Evolutionary conservation across 805 yeast species (phyloP), one percentile per base, ranked within the genome.

Genomic region (Metschnikowia dekortorum): DNA sequence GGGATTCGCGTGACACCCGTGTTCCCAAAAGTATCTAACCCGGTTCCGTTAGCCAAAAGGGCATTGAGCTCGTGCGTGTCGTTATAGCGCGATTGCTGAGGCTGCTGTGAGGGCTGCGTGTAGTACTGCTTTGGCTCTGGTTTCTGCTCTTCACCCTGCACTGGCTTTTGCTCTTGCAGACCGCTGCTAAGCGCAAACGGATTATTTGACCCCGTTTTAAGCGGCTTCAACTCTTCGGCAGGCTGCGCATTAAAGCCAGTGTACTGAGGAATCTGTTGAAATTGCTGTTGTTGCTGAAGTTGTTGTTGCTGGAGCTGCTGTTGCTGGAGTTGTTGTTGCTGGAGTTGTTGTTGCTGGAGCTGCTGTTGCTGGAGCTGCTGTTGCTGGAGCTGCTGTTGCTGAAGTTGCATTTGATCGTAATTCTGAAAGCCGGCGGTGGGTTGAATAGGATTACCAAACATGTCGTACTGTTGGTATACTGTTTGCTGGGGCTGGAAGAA

Each of bases 21-120:
- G 67, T 89, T 89, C 65, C 96, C 96, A 67, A 88, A 94, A 0
- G 97, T 91, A 70, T 91, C 99, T 50, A 89, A 75, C 32, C 96
- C 97, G 0, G 96, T 88, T 30, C 96, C 97, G 40, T 82, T 80
- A 10, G 94, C 89, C 56, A 92, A 73, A 48, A 91, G 74, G 48
- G 80, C 78, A 70, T 90, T 90, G 62, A 92, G 78, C 53, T 87
- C 91, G 74, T 76, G 80, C 69, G 68, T 61, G 45, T 73, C 76
- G 53, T 70, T 68, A 56, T 58, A 70, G 53, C 65, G 66, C 11
- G 77, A 71, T 36, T 46, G 53, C 13, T 36, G 52, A 11, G 46
- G 59, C 57, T 55, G 67, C 14, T 13, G 73, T 54, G 60, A 74
- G 32, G 59, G 57, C 55, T 64, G 71, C 48, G 55, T 49, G 50